Conservation (phyloP, 176 grass and related monocot genomes). For the Avena sativa region DNA sequence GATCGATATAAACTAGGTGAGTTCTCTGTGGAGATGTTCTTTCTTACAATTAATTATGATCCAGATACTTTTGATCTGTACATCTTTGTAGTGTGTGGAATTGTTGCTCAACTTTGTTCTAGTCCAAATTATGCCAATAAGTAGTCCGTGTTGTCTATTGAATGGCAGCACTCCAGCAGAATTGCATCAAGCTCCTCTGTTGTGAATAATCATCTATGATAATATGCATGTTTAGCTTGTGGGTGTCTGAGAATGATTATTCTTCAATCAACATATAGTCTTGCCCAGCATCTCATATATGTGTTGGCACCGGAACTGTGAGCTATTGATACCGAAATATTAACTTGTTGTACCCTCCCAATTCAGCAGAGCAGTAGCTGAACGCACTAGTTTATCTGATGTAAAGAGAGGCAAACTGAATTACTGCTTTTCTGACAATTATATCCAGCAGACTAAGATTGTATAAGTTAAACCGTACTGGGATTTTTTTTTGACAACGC, state of each 20-base stretch:
- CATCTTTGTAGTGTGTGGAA: conserved; percentile 15
- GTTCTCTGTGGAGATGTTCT: conserved; percentile 11
- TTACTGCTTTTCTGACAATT: background rate
- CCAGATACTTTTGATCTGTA: conserved; percentile 16
- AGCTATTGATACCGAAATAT: background rate
- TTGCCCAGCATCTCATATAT: background rate
- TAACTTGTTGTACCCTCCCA: conserved; percentile 7
- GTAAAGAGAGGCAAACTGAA: conserved; percentile 1
- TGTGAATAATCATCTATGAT: background rate
- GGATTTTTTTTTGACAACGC: background rate
- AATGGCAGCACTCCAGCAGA: background rate
- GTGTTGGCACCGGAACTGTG: background rate
- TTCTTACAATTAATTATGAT: background rate
- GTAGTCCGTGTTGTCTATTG: conserved; percentile 6
- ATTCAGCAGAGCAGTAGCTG: background rate
- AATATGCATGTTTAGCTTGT: conserved; percentile 16
- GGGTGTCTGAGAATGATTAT: background rate
- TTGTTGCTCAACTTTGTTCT: background rate
- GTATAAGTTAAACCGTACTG: background rate
- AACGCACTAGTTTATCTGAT: background rate
- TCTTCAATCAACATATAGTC: conserved; percentile 12
- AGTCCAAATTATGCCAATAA: conserved; percentile 20
- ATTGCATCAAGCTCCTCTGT: background rate
- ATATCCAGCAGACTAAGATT: background rate
- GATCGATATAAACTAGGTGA: conserved; percentile 57